These are phyloP conservation scores for Boletellus sp. DNA, from an alignment of 768 basidiomycete genomes.

Conservation along the genomic window DNA sequence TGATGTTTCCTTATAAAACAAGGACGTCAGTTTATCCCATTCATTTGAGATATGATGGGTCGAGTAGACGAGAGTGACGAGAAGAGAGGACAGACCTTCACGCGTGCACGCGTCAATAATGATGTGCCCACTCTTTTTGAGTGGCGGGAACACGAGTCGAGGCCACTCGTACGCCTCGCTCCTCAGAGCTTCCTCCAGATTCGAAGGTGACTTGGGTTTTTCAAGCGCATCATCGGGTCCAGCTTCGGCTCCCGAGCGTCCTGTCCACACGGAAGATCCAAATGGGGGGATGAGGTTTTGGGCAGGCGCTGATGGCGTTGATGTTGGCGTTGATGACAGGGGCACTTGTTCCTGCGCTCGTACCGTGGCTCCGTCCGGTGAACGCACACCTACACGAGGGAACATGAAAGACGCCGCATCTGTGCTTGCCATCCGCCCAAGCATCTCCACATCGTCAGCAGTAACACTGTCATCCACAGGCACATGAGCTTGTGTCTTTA, in stretches of 20 bases:
- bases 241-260: neutral
- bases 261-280: neutral
- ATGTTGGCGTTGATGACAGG: slow-evolving; percentile 6
- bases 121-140: slow-evolving; percentile 89
- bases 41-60: slow-evolving; percentile 3
- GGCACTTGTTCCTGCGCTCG: slow-evolving; percentile 11
- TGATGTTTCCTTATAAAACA: slow-evolving; percentile 66
- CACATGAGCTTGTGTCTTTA: slow-evolving; percentile 10
- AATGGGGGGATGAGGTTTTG: slow-evolving; percentile 7
- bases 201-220: slow-evolving; percentile 20
- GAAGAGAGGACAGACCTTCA: slow-evolving; percentile 52
- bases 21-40: neutral
- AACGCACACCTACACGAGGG: slow-evolving; percentile 25
- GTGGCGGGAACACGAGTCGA: slow-evolving; percentile 84
- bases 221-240: slow-evolving; percentile 4
- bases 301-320: slow-evolving; percentile 14
- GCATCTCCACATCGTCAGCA: slow-evolving; percentile 11
- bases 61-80: slow-evolving; percentile 2
- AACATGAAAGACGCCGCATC: slow-evolving; percentile 17
- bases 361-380: slow-evolving; percentile 10
- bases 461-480: slow-evolving; percentile 19
- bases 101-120: slow-evolving; percentile 85
- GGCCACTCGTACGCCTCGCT: slow-evolving; percentile 86
- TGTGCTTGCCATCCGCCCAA: slow-evolving; percentile 16
- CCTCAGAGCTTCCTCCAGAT: slow-evolving; percentile 55